phyloP scores from a whole-genome alignment of 768 basidiomycete species.

The Trichaptum fuscoviolaceum region DNA sequence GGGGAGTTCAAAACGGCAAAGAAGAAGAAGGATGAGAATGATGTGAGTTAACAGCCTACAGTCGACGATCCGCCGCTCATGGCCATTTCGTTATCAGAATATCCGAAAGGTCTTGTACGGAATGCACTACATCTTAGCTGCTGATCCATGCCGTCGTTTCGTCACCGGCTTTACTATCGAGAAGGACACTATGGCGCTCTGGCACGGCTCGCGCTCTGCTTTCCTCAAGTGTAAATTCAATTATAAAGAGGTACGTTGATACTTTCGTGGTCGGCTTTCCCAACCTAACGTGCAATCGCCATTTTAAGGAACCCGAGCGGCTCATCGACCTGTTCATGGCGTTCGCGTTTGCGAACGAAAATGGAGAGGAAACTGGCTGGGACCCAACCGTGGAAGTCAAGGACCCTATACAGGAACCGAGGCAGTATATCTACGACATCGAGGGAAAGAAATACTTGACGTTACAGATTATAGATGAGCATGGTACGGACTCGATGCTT shows the following conservation, averaged over 20 bases:
- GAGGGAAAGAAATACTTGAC: background rate
- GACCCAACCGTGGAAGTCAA: background rate
- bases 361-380: background rate
- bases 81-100: background rate
- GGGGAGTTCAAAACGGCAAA: too few relatives aligned
- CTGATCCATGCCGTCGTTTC: background rate
- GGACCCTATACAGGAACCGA: too few relatives aligned
- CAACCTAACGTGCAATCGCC: background rate
- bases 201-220: background rate
- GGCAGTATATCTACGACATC: background rate
- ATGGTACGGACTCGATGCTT: background rate
- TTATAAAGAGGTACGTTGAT: background rate
- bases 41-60: too few relatives aligned
- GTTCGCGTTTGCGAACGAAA: background rate
- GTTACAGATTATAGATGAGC: background rate
- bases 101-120: background rate
- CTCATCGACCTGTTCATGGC: background rate
- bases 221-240: background rate
- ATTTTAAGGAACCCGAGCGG: background rate
- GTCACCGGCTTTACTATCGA: background rate
- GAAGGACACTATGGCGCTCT: background rate
- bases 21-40: too few relatives aligned
- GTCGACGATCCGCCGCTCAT: too few relatives aligned
- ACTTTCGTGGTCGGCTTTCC: background rate
- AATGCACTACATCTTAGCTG: background rate